phyloP scores from a whole-genome alignment of 1,139 yeast genomes.

The Pichia sp. region DNA sequence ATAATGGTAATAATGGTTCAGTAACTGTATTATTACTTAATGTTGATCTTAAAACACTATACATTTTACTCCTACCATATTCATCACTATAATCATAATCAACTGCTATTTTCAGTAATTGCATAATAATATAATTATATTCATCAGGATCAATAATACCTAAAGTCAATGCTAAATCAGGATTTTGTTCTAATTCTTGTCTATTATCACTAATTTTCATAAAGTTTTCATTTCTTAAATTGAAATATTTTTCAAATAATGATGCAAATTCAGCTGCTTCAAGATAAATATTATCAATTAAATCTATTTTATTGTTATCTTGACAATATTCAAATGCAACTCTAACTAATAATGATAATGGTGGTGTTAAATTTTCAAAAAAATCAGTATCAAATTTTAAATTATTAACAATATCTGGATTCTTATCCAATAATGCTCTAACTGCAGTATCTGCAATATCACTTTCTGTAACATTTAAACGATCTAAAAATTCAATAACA shows the following conservation, averaged over 20 bases:
- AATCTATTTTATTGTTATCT: constrained; percentile 45
- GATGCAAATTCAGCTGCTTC: constrained; percentile 71
- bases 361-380: constrained; percentile 71
- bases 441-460: constrained; percentile 64
- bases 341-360: constrained; percentile 66
- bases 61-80: constrained; percentile 78
- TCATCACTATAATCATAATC: constrained; percentile 87
- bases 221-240: constrained; percentile 37
- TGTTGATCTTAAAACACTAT: constrained; percentile 62
- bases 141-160: constrained; percentile 43
- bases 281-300: constrained; percentile 69
- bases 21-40: constrained; percentile 36
- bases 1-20: constrained; percentile 41
- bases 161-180: constrained; percentile 17
- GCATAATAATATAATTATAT: constrained; percentile 69
- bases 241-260: constrained; percentile 48
- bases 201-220: constrained; percentile 31
- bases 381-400: constrained; percentile 53
- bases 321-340: constrained; percentile 61
- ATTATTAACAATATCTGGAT: constrained; percentile 55
- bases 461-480: constrained; percentile 61
- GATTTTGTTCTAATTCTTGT: constrained; percentile 15
- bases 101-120: constrained; percentile 60
- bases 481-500: constrained; percentile 62
- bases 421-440: constrained; percentile 51